Evolutionary conservation across 1,139 yeast genomes (phyloP).

Genomic region (Diutina pseudorugosa): DNA sequence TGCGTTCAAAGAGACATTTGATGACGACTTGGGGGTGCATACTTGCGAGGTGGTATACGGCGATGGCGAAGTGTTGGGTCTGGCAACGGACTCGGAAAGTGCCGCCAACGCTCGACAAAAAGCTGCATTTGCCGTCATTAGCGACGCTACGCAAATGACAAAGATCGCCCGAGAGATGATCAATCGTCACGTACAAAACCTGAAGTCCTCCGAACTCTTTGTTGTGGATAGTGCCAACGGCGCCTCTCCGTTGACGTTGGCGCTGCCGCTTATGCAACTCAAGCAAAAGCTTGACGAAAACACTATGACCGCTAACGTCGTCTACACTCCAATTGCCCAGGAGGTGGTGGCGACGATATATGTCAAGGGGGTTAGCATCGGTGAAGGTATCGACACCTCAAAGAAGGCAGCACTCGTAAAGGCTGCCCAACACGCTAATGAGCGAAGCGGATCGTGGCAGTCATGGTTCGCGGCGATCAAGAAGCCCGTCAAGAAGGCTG

Average conservation of each 20-base stretch:
- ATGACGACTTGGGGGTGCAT: neutral
- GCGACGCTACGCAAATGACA: neutral
- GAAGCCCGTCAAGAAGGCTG: neutral
- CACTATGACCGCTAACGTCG: neutral
- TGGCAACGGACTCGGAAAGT: neutral
- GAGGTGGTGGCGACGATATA: neutral
- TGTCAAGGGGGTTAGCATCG: neutral
- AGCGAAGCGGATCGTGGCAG: neutral
- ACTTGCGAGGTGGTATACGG: neutral
- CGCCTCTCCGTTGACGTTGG: neutral
- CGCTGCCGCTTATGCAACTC: neutral
- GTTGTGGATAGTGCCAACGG: neutral
- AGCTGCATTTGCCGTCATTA: neutral
- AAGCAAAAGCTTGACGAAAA: neutral
- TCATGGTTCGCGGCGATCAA: neutral
- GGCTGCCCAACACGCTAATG: neutral
- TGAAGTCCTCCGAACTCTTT: neutral
- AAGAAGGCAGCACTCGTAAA: neutral
- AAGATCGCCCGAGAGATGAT: neutral
- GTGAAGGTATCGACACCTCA: neutral
- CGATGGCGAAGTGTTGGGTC: neutral
- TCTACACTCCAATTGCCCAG: neutral
- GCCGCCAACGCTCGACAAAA: neutral
- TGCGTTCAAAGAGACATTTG: neutral
- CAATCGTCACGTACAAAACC: neutral